Evolutionary conservation across 768 basidiomycete genomes (phyloP), one percentile per base, ranked within the genome.

Genomic region (Leccinum disarticulatum): DNA sequence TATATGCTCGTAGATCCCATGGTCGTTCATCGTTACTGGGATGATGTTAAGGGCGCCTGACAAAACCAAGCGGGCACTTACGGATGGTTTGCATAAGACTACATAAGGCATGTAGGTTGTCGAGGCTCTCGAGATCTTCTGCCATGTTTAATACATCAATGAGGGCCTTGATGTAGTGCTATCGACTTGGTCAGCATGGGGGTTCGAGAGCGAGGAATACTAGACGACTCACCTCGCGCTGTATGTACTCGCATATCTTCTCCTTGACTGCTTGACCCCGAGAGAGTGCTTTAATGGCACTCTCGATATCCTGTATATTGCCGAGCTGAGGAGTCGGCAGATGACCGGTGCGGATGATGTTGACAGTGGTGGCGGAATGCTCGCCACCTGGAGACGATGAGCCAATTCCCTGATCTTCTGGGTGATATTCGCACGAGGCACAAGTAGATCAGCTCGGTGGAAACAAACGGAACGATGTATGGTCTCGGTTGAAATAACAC

Each of bases 31-130:
- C 80, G 93, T 86, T 63, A 99, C 95, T 97, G 69, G 17, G 51
- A 56, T 25, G 28, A 56, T 53, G 50, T 62, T 31, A 55, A 58
- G 25, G 15, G 50, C 8, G 28, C 25, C 33, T 17, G 35, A 43
- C 8, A 14, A n/a, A 46, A 58, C 22, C 43, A 31, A 46, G 17
- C 11, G 10, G 17, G 25, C 47, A 79, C 88, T 70, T 77, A 98
- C 96, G 78, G 68, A 98, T 95, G 19, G 93, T 91, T 74, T 97
- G 94, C 88, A 95, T 94, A 61, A 97, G 82, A 65, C 85, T 86
- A 77, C 92, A 97, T 47, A 98, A 74, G 4, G 91, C 87, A 77
- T 98, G 96, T 57, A 99, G 76, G 68, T 95, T 93, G 58, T 91
- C 87, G 62, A 98, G 73, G 67, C 85, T 91, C 76, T 99, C 95